Evolutionary conservation across 208 protist species (phyloP).

Genomic region (Porcisia hertigi): DNA sequence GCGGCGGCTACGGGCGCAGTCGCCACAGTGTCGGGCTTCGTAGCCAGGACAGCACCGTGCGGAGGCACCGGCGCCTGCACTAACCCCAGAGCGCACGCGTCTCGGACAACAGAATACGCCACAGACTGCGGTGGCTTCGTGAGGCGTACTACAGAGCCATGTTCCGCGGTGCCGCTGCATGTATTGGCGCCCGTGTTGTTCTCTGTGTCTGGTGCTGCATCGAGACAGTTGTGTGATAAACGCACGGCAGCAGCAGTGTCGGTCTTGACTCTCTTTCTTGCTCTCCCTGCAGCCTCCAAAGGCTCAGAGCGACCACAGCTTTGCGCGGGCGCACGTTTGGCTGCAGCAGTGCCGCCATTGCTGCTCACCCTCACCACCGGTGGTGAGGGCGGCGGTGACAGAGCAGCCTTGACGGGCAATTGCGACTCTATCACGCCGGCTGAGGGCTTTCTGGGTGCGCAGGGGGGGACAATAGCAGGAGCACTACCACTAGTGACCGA

Average conservation of each 20-base stretch:
- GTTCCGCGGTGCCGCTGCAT: neutral
- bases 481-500: neutral
- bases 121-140: neutral
- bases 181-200: neutral
- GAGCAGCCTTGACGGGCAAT: neutral
- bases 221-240: neutral
- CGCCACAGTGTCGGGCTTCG: neutral
- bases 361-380: neutral
- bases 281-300: neutral
- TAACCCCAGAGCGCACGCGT: slow-evolving; percentile 2
- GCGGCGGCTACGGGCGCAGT: neutral
- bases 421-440: neutral
- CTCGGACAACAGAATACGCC: neutral
- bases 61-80: neutral
- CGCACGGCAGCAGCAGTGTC: neutral
- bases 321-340: neutral
- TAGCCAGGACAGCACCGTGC: neutral
- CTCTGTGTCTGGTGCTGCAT: neutral
- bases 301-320: neutral
- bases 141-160: neutral
- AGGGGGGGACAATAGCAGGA: neutral
- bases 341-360: neutral
- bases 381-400: neutral
- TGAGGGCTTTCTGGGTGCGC: neutral
- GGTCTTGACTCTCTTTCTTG: neutral